A percentile compares a stretch with the other conserved stretches of the same genome.
These are phyloP conservation scores for Pseudocercospora cruenta DNA, from an alignment of 2,329 filamentous ascomycete genomes.

Conservation along the genomic window DNA sequence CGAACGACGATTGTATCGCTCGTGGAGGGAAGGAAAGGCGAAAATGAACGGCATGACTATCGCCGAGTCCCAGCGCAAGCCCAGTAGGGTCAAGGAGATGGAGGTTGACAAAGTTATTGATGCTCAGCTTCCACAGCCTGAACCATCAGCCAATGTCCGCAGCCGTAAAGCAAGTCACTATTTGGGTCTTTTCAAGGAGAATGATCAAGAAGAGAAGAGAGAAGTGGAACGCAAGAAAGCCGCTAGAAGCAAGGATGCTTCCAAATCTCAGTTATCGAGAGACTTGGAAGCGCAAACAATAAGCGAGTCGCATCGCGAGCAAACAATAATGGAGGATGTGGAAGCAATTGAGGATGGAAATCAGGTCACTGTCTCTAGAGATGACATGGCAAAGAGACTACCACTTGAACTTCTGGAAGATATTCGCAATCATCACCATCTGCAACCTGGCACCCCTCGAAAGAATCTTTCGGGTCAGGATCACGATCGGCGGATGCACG, in stretches of 20 bases:
- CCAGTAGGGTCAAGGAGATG: slow-evolving; percentile 34
- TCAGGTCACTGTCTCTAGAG: slow-evolving; percentile 29
- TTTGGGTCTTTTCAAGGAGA: slow-evolving; percentile 67
- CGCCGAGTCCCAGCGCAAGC: slow-evolving; percentile 40
- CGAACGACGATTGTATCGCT: slow-evolving; percentile 51
- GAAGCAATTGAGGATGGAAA: slow-evolving; percentile 37
- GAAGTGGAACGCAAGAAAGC: slow-evolving; percentile 53
- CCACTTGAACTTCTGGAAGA: slow-evolving; percentile 59
- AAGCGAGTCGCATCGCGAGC: slow-evolving; percentile 27
- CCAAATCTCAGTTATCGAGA: slow-evolving; percentile 22
- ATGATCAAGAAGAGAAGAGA: slow-evolving; percentile 58
- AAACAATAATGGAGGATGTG: slow-evolving; percentile 38
- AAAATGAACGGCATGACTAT: slow-evolving; percentile 44
- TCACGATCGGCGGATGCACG: slow-evolving; percentile 21
- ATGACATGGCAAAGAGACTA: slow-evolving; percentile 43
- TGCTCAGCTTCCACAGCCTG: slow-evolving; percentile 62
- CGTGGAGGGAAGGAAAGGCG: slow-evolving; percentile 54
- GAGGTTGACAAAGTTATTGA: slow-evolving; percentile 66
- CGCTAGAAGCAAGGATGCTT: slow-evolving; percentile 34
- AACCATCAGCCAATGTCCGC: slow-evolving; percentile 57
- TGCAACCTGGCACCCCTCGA: slow-evolving; percentile 48
- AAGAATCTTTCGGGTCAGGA: slow-evolving; percentile 35
- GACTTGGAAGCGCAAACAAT: slow-evolving; percentile 19
- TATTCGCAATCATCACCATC: slow-evolving; percentile 58
- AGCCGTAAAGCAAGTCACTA: slow-evolving; percentile 70